Conservation (phyloP, 202 grass and related monocot species). For the Alloteropsis angusta region DNA sequence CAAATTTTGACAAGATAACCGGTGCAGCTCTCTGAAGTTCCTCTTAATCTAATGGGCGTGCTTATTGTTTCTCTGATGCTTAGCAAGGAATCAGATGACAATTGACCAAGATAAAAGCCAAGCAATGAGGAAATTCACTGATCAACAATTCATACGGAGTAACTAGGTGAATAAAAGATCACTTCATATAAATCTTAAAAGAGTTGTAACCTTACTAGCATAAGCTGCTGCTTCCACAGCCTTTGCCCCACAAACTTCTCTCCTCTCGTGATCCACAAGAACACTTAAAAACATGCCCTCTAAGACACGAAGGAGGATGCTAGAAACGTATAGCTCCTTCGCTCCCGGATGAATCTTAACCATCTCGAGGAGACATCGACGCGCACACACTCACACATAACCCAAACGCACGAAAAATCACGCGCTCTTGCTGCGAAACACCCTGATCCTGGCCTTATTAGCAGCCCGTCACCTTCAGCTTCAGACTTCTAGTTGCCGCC, state of each 20-base stretch:
- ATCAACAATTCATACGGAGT: neutral
- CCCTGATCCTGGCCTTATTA: neutral
- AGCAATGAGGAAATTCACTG: neutral
- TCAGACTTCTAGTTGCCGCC: neutral
- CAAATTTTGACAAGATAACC: neutral
- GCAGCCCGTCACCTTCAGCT: neutral
- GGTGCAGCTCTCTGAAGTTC: neutral
- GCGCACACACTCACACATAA: neutral
- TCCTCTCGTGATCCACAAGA: constrained; percentile 16
- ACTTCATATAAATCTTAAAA: neutral
- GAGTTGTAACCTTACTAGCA: neutral
- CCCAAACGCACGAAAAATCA: neutral
- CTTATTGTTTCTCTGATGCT: neutral
- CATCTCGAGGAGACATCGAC: constrained; percentile 54
- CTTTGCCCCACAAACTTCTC: neutral
- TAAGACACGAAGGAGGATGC: constrained; percentile 1
- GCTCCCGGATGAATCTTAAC: constrained; percentile 73
- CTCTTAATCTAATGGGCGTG: neutral
- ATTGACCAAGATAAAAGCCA: neutral
- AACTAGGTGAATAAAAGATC: neutral
- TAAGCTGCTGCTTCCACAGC: neutral
- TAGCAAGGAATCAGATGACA: neutral
- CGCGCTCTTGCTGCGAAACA: neutral
- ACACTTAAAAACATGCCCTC: constrained; percentile 9
- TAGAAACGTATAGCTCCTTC: neutral